A percentile compares a stretch with the other conserved stretches of the same genome.
Conservation (phyloP, 345 rosid species). For the Pugionium cornutum region DNA sequence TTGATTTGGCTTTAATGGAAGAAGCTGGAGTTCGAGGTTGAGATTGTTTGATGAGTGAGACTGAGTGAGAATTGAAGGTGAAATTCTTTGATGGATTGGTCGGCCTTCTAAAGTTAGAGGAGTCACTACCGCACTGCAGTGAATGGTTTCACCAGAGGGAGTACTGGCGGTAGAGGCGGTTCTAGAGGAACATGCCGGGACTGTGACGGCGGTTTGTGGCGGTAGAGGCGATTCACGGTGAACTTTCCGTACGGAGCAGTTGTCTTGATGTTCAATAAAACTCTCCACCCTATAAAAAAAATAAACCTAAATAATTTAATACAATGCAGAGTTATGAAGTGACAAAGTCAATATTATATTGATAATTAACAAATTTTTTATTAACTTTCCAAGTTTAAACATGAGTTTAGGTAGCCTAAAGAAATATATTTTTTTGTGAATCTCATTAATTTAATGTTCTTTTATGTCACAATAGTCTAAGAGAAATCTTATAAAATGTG, state of each 20-base stretch:
- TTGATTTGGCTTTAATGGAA: constrained; percentile 48
- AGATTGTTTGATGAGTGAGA: constrained; percentile 39
- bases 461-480: constrained; percentile 16
- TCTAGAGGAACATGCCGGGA: constrained; percentile 63
- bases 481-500: constrained; percentile 17
- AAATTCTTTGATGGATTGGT: constrained; percentile 29
- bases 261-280: constrained; percentile 88
- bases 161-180: constrained; percentile 78
- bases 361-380: constrained; percentile 14
- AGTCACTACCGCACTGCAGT: constrained; percentile 40
- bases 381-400: not conserved
- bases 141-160: constrained; percentile 68
- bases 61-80: constrained; percentile 22
- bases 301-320: constrained; percentile 12
- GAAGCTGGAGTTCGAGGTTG: constrained; percentile 73
- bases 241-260: constrained; percentile 54
- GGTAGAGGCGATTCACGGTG: constrained; percentile 53
- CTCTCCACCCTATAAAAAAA: constrained; percentile 67
- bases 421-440: constrained; percentile 8
- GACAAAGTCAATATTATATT: constrained; percentile 45
- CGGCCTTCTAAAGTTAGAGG: constrained; percentile 36
- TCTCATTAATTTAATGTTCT: constrained; percentile 9
- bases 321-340: constrained; percentile 46
- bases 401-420: constrained; percentile 31
- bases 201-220: constrained; percentile 40